phyloP scores from a whole-genome alignment of 768 basidiomycete genomes.

The Auricularia auricula-judae region DNA sequence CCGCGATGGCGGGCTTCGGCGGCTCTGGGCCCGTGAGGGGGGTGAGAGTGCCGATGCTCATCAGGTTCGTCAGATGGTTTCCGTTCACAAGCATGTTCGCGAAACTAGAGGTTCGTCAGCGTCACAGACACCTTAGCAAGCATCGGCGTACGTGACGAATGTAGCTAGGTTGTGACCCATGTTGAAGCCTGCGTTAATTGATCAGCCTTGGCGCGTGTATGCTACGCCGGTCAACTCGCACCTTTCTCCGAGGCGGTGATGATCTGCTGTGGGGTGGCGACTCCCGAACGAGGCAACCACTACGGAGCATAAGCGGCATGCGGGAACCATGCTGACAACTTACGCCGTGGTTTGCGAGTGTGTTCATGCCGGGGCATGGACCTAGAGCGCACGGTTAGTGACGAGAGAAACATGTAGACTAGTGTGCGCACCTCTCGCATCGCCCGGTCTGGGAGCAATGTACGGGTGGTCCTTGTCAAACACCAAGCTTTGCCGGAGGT shows the following conservation, averaged over 20 bases:
- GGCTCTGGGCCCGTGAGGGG: neutral
- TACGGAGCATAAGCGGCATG: neutral
- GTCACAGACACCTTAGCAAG: neutral
- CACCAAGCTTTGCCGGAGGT: neutral
- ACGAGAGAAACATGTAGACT: neutral
- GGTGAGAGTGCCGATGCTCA: conserved; percentile 6
- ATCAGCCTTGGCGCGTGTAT: too few species aligned
- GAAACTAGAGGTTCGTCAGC: neutral
- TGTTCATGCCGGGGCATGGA: conserved; percentile 7
- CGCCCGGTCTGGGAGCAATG: neutral
- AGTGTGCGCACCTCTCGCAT: neutral
- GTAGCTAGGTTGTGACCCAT: conserved; percentile 4
- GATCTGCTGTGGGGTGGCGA: conserved; percentile 5
- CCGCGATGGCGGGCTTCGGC: neutral
- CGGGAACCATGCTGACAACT: neutral
- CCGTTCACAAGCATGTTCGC: conserved; percentile 1
- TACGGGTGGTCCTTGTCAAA: conserved; percentile 4
- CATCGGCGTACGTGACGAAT: conserved; percentile 1
- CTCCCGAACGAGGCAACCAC: conserved; percentile 5
- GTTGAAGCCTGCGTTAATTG: conserved; percentile 1
- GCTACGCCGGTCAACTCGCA: neutral
- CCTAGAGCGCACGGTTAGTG: neutral
- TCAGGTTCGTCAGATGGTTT: conserved; percentile 3
- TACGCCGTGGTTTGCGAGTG: conserved; percentile 6
- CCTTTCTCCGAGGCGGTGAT: conserved; percentile 3